These are phyloP conservation scores for Rosa rugosa DNA, from an alignment of 306 rosid species.

Conservation along the genomic window DNA sequence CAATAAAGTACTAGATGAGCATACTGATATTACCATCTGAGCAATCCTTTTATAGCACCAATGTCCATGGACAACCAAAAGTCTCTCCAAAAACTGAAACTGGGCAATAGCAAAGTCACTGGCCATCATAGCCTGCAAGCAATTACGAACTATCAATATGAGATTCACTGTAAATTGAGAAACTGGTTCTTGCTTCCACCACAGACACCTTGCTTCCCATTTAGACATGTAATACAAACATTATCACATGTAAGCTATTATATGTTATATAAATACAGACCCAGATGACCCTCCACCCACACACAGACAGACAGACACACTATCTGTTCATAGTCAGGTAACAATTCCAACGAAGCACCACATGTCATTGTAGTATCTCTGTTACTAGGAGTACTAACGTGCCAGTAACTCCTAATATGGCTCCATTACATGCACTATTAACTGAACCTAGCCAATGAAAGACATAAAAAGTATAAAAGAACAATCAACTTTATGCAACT, in stretches of 20 bases:
- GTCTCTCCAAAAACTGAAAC: slow-evolving; percentile 88
- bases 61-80: slow-evolving; percentile 97
- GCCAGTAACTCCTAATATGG: not conserved
- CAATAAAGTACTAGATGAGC: slow-evolving; percentile 12
- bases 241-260: not conserved
- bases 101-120: slow-evolving; percentile 95
- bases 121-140: slow-evolving; percentile 97
- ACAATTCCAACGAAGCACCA: not conserved
- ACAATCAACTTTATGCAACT: not conserved
- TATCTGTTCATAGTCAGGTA: not conserved
- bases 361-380: not conserved
- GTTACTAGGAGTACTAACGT: not conserved
- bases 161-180: slow-evolving; percentile 20
- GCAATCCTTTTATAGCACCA: slow-evolving; percentile 99
- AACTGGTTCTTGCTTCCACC: slow-evolving; percentile 20
- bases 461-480: not conserved
- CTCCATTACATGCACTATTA: not conserved
- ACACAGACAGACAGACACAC: not conserved
- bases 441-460: not conserved
- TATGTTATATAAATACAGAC: not conserved
- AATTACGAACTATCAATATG: slow-evolving; percentile 33
- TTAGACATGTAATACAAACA: not conserved
- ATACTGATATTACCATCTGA: slow-evolving; percentile 72
- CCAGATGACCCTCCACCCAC: not conserved
- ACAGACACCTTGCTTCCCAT: not conserved